Percentiles rank a stretch among this genome's conserved stretches.
These are phyloP conservation scores for Lipomyces orientalis DNA, from an alignment of 805 yeast genomes.

Conservation along the genomic window DNA sequence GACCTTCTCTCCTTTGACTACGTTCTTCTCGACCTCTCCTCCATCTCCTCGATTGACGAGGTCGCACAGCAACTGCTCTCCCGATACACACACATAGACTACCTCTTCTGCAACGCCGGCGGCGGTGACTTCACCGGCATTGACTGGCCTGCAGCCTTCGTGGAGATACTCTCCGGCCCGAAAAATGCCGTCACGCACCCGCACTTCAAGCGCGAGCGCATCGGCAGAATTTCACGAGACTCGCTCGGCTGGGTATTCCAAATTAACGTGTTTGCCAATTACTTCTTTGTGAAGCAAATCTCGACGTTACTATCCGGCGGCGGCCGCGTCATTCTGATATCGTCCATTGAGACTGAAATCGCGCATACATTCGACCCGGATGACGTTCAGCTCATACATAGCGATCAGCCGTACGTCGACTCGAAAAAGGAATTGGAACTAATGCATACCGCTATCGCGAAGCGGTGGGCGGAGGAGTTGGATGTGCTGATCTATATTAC, in stretches of 20 bases:
- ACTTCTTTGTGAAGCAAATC: conserved; percentile 75
- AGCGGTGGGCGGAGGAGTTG: conserved; percentile 52
- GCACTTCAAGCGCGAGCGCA: conserved; percentile 78
- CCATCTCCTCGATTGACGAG: conserved; percentile 80
- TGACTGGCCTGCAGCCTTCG: conserved; percentile 79
- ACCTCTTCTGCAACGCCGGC: conserved; percentile 84
- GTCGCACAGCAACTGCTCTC: conserved; percentile 74
- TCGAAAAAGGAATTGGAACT: conserved; percentile 87
- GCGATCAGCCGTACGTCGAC: conserved; percentile 82
- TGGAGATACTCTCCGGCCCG: conserved; percentile 70
- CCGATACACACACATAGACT: conserved; percentile 72
- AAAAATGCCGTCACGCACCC: conserved; percentile 87
- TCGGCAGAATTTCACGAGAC: conserved; percentile 77
- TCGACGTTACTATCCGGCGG: conserved; percentile 60
- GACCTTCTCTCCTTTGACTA: conserved; percentile 84
- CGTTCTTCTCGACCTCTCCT: conserved; percentile 82
- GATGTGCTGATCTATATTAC: conserved; percentile 76
- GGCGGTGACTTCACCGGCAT: conserved; percentile 87
- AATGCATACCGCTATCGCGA: conserved; percentile 73
- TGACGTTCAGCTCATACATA: conserved; percentile 72
- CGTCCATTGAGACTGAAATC: conserved; percentile 81
- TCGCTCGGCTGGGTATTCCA: conserved; percentile 88
- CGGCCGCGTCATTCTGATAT: conserved; percentile 81
- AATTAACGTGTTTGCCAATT: conserved; percentile 96
- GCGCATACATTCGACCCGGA: conserved; percentile 66